Conservation (phyloP, 225 moss, liverwort and hornwort species). For the Sphagnum tenellum region DNA sequence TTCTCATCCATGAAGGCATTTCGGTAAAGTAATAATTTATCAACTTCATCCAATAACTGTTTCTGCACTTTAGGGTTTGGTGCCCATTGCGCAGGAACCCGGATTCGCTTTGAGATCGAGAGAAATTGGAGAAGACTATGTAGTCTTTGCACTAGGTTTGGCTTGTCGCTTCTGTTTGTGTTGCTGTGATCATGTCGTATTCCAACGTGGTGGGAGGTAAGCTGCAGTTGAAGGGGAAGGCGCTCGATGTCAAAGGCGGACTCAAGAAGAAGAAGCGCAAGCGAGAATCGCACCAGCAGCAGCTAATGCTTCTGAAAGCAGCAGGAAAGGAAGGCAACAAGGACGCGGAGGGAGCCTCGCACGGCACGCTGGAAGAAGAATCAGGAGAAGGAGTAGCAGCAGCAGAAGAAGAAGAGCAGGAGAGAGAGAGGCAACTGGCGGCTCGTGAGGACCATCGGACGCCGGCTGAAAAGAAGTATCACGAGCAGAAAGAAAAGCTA, state of each 20-base stretch:
- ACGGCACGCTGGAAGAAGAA: conserved; percentile 21
- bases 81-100: too few species aligned
- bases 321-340: conserved; percentile 19
- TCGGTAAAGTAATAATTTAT: too few species aligned
- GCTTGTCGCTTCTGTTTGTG: too few species aligned
- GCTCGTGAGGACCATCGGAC: conserved; percentile 61
- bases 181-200: conserved; percentile 37
- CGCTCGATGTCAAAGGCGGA: conserved; percentile 59
- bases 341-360: conserved; percentile 13
- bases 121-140: too few species aligned
- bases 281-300: conserved; percentile 36
- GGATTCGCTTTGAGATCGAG: too few species aligned
- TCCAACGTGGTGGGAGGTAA: conserved; percentile 64
- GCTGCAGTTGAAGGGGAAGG: conserved; percentile 79
- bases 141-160: too few species aligned
- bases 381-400: conserved; percentile 10
- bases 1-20: too few species aligned
- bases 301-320: conserved; percentile 23
- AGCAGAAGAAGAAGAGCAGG: conserved; percentile 29
- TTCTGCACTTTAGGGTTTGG: too few species aligned
- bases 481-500: conserved; percentile 63
- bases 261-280: conserved; percentile 65
- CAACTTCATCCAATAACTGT: too few species aligned
- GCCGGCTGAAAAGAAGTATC: conserved; percentile 60
- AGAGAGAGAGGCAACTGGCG: conserved; percentile 37